phyloP scores from a whole-genome alignment of 306 rosid species.

The Glycine soja region DNA sequence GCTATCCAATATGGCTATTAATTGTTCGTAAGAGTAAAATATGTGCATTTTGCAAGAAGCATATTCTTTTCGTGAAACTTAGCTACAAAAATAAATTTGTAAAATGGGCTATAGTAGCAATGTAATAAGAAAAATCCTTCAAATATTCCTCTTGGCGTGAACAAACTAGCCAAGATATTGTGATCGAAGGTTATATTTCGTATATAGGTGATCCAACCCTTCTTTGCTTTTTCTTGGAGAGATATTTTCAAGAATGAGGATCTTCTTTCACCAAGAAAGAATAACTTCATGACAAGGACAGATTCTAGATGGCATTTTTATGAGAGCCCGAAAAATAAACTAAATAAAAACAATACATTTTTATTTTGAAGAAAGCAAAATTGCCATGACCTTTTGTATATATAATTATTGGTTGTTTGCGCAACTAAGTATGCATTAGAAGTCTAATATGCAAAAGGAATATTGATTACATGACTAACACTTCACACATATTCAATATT shows the following conservation, averaged over 20 bases:
- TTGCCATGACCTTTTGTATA: no score
- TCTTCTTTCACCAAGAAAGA: no score
- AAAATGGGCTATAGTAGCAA: background rate
- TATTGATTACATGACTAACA: no score
- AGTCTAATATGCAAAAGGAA: no score
- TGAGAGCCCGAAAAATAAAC: no score
- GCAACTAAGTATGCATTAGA: no score
- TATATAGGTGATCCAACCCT: background rate
- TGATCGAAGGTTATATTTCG: slow-evolving; percentile 1
- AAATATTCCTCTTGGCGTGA: slow-evolving; percentile 18
- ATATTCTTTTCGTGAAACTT: slow-evolving; percentile 41
- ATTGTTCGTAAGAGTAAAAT: background rate
- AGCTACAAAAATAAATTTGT: background rate
- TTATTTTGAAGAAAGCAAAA: no score
- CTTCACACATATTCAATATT: no score
- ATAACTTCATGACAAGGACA: no score
- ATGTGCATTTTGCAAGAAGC: slow-evolving; percentile 38
- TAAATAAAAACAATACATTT: no score
- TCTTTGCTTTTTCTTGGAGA: slow-evolving; percentile 44
- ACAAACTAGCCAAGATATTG: background rate
- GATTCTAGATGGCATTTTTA: no score
- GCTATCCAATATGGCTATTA: background rate
- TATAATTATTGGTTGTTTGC: no score
- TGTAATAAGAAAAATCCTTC: background rate
- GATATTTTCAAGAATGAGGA: slow-evolving; percentile 10